Base-by-base conservation (phyloP, 148 eudicot species). In the Amaranthus cruentus region DNA sequence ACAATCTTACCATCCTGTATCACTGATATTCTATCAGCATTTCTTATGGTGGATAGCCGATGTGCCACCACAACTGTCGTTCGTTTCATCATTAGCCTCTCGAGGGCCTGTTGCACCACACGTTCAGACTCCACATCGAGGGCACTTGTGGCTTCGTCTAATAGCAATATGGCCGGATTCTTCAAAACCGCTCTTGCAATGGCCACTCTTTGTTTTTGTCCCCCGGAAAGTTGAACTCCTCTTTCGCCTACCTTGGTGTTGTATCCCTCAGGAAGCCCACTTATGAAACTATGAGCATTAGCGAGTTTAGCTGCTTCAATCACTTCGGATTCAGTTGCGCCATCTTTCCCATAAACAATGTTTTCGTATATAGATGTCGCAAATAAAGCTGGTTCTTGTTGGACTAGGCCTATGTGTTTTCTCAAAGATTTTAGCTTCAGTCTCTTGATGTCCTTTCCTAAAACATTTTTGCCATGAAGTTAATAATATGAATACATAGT, bases 121-220 rank as follows among this genome's bases (percentile, higher is more conserved):
- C 87, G 88, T 80, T 96, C 99, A 0, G 99, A 96, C 77, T 96
- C 97, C 53, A 85, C 77, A 52, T 96, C 97, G 0, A 96, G 87
- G 11, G 97, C 97, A 54, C 99, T 96, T 0, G 97, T 92, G 11
- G 99, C 99, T 73, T 96, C 99, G 55, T 96, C 99, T 63, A 96
- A 73, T 6, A 96, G 84, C 83, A 96, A 71, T 62, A 96, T 89
- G 47, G 81, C 85, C 0, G 97, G 97, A 65, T 96, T 90, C 58
- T 87, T 96, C 6, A 96, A 73, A 59, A 96, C 85, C 0, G 99
- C 99, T 74, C 99, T 82, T 5, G 99, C 97, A 10, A 96, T 96
- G 69, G 99, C 99, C 5, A 95, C 97, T 71, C 99, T 83, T 79
- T 95, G 99, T 84, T 92, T 95, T 55, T 95, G 99, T 4, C 99